Evolutionary conservation across 306 rosid species (phyloP).

Genomic region (Lablab purpureus): DNA sequence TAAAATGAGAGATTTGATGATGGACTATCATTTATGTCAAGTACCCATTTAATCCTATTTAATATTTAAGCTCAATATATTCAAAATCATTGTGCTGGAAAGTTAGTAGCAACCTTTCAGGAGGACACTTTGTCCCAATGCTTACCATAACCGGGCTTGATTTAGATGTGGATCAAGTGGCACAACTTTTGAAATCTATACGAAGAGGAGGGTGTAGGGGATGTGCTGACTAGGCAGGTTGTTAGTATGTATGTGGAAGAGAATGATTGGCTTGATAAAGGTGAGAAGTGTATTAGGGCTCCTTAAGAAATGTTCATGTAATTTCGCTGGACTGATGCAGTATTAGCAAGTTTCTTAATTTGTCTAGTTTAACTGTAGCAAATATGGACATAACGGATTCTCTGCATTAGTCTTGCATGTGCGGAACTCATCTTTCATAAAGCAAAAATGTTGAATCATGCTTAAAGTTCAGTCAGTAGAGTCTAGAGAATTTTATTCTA

Average conservation of each 20-base stretch:
- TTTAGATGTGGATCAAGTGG: not conserved
- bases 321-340: too few species aligned
- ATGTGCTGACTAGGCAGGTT: not conserved
- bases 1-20: conserved; percentile 4
- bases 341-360: too few species aligned
- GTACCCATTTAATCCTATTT: not conserved
- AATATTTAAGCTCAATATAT: not conserved
- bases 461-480: not conserved
- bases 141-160: not conserved
- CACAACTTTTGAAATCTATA: not conserved
- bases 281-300: not conserved
- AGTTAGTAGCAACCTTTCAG: not conserved
- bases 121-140: not conserved
- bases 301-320: too few species aligned
- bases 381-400: too few species aligned
- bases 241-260: not conserved
- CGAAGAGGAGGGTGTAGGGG: not conserved
- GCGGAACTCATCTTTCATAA: not conserved
- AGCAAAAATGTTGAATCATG: not conserved
- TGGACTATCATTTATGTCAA: not conserved
- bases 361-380: too few species aligned
- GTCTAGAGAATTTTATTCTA: too few species aligned
- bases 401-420: not conserved
- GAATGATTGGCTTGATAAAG: not conserved
- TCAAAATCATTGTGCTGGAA: not conserved